phyloP scores from a whole-genome alignment of 192 early-diverging fungal genomes.

The Hyaloraphidium curvatum region DNA sequence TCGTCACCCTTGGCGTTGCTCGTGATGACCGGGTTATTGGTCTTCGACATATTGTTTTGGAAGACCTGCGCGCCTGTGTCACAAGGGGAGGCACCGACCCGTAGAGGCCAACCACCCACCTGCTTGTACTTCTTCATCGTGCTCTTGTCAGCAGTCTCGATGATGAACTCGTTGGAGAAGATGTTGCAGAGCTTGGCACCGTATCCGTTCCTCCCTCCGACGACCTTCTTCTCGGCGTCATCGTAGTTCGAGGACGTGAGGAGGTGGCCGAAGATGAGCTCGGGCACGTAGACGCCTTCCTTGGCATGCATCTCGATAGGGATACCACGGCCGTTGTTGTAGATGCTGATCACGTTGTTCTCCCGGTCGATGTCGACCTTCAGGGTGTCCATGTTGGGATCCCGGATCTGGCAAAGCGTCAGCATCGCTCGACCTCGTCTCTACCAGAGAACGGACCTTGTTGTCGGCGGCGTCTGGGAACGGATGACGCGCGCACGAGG shows the following conservation, averaged over 20 bases:
- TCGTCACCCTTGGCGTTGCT: slow-evolving; percentile 43
- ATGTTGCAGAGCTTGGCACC: slow-evolving; percentile 88
- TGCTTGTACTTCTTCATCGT: slow-evolving; percentile 61
- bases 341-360: slow-evolving; percentile 60
- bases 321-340: slow-evolving; percentile 89
- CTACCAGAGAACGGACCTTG: slow-evolving; percentile 28
- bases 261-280: slow-evolving; percentile 92
- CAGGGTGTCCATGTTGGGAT: slow-evolving; percentile 66
- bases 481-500: too few relatives aligned
- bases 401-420: slow-evolving; percentile 38
- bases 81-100: too few relatives aligned
- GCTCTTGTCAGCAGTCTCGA: slow-evolving; percentile 70
- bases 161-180: slow-evolving; percentile 79
- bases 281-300: slow-evolving; percentile 80
- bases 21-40: slow-evolving; percentile 52
- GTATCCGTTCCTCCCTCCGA: slow-evolving; percentile 87
- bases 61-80: slow-evolving; percentile 38
- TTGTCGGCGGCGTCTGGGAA: slow-evolving; percentile 53
- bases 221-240: slow-evolving; percentile 82
- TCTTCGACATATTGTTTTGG: slow-evolving; percentile 74
- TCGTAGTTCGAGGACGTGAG: slow-evolving; percentile 96
- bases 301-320: slow-evolving; percentile 82
- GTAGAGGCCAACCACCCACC: slow-evolving; percentile 11
- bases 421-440: neutral
- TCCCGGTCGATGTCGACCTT: slow-evolving; percentile 73